A percentile compares a stretch with the other conserved stretches of the same genome.
These are phyloP conservation scores for Auriscalpium microsporum DNA, from an alignment of 768 basidiomycete genomes.

Conservation along the genomic window DNA sequence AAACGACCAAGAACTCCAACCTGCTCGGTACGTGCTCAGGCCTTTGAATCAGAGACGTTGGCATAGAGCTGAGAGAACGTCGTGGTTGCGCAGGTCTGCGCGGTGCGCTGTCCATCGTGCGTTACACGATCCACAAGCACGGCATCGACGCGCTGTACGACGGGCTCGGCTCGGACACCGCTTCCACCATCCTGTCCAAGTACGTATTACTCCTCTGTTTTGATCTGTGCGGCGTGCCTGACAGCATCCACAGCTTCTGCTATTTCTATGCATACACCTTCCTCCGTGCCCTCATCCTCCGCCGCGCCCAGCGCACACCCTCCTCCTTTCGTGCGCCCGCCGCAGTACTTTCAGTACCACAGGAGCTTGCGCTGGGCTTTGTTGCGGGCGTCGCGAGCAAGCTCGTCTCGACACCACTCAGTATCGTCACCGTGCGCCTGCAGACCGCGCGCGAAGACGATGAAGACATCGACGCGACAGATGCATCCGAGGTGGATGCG, in stretches of 20 bases:
- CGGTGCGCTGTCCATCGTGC: constrained; percentile 25
- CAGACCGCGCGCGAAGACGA: constrained; percentile 35
- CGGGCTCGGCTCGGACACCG: constrained; percentile 43
- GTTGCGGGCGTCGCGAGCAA: constrained; percentile 49
- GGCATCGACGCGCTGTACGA: constrained; percentile 42
- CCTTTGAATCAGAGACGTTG: neutral
- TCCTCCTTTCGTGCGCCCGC: constrained; percentile 1
- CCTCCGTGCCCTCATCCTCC: constrained; percentile 34
- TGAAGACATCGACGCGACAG: constrained; percentile 19
- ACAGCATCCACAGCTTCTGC: constrained; percentile 35
- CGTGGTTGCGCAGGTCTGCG: constrained; percentile 21
- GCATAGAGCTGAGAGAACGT: neutral
- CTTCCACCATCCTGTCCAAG: constrained; percentile 48
- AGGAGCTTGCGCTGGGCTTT: constrained; percentile 50
- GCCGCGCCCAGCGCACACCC: constrained; percentile 16
- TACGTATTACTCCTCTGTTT: no score
- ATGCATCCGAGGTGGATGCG: constrained; percentile 12
- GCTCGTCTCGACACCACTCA: constrained; percentile 46
- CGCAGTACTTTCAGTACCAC: constrained; percentile 21
- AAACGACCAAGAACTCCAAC: constrained; percentile 18
- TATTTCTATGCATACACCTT: constrained; percentile 54
- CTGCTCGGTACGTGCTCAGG: constrained; percentile 8
- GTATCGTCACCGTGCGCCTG: constrained; percentile 45
- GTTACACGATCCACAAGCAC: constrained; percentile 28
- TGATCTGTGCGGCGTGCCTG: no score